Evolutionary conservation across 129 eudicot species (phyloP).

Genomic region (Saposhnikovia divaricata): DNA sequence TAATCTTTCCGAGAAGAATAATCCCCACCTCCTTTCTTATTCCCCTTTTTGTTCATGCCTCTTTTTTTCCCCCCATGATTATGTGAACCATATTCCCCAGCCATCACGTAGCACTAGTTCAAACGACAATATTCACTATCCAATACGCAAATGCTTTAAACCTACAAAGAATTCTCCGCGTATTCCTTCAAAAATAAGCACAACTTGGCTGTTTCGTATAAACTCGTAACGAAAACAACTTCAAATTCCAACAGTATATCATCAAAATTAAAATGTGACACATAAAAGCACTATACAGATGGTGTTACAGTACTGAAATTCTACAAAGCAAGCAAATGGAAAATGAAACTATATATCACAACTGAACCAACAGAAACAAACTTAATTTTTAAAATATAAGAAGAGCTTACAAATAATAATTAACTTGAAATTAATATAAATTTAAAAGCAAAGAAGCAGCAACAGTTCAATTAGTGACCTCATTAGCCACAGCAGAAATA

Average conservation of each 20-base stretch:
- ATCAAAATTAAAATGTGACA: neutral
- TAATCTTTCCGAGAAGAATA: constrained; percentile 19
- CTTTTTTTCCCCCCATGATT: constrained; percentile 31
- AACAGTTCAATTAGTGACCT: no score
- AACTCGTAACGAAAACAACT: neutral
- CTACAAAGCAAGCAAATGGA: neutral
- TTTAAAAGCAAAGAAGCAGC: no score
- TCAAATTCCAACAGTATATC: neutral
- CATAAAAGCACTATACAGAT: neutral
- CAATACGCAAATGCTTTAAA: constrained; percentile 32
- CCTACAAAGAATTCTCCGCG: constrained; percentile 4
- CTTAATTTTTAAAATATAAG: neutral
- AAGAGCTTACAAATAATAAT: neutral
- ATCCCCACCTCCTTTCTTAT: constrained; percentile 34
- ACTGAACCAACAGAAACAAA: neutral
- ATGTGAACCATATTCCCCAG: constrained; percentile 22
- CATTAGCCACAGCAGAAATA: no score
- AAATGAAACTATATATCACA: neutral
- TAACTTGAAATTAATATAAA: no score
- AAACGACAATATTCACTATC: constrained; percentile 22
- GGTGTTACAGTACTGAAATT: neutral
- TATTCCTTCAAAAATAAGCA: neutral
- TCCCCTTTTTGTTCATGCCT: constrained; percentile 50
- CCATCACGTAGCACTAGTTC: constrained; percentile 17
- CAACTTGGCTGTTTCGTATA: neutral